Evolutionary conservation across 768 basidiomycete species (phyloP).

Genomic region (Cubamyces sp.): DNA sequence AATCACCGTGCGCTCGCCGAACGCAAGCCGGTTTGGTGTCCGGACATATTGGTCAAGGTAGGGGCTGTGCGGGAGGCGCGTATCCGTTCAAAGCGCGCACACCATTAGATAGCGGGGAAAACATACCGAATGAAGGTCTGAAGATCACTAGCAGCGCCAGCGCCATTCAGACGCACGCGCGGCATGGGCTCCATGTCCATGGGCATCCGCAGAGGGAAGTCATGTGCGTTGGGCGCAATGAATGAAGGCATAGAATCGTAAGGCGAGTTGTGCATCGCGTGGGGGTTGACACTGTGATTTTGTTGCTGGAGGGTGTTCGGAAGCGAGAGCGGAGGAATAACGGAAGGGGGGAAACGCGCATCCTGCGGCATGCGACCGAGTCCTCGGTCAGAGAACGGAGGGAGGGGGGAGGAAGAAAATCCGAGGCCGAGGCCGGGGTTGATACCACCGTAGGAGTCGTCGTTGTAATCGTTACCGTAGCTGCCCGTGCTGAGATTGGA

Average conservation of each 20-base stretch:
- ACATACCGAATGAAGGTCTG: constrained; percentile 80
- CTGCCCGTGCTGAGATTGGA: constrained; percentile 46
- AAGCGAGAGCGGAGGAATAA: constrained; percentile 52
- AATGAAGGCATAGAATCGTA: constrained; percentile 63
- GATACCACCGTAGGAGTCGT: constrained; percentile 62
- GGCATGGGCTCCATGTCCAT: constrained; percentile 62
- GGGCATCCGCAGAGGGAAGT: constrained; percentile 65
- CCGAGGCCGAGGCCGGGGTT: constrained; percentile 50
- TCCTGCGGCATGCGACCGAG: constrained; percentile 31
- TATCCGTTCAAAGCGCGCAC: constrained; percentile 23
- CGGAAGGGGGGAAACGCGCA: constrained; percentile 46
- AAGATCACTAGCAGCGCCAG: constrained; percentile 66
- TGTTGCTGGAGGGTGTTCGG: constrained; percentile 55
- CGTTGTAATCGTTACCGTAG: constrained; percentile 60
- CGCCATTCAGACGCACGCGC: constrained; percentile 63
- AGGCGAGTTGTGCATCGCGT: constrained; percentile 66
- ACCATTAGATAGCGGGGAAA: constrained; percentile 20
- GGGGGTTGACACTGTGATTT: constrained; percentile 63
- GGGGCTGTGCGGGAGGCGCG: constrained; percentile 42
- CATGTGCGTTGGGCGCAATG: constrained; percentile 55
- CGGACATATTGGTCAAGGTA: constrained; percentile 86
- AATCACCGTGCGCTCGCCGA: constrained; percentile 92
- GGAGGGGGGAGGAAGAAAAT: constrained; percentile 47
- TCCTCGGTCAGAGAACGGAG: constrained; percentile 55
- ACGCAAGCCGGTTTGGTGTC: constrained; percentile 82